Conservation (phyloP, 495 filamentous ascomycete genomes). For the Penicillium desertorum region DNA sequence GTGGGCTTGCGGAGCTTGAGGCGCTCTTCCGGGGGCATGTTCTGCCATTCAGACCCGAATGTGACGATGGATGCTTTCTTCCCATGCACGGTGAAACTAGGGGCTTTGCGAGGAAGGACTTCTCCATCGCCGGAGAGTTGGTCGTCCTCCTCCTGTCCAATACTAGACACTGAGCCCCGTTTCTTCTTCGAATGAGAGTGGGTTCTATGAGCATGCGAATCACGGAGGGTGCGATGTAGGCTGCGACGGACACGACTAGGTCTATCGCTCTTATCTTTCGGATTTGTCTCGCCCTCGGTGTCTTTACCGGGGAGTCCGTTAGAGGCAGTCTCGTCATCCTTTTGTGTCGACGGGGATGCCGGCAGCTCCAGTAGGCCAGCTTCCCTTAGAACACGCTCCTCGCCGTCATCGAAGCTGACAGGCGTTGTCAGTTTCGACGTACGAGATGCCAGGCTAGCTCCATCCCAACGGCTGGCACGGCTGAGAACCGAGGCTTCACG, state of each 20-base stretch:
- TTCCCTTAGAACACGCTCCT: constrained; percentile 52
- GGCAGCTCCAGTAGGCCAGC: constrained; percentile 47
- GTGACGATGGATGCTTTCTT: constrained; percentile 97
- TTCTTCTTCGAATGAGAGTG: constrained; percentile 68
- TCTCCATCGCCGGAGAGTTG: constrained; percentile 51
- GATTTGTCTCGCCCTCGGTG: constrained; percentile 35
- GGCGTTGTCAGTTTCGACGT: constrained; percentile 42
- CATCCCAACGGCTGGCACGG: constrained; percentile 39
- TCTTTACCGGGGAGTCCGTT: constrained; percentile 41
- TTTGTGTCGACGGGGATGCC: constrained; percentile 36
- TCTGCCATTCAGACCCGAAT: constrained; percentile 88
- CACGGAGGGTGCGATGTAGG: constrained; percentile 90
- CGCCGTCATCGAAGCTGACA: constrained; percentile 43
- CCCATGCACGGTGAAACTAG: constrained; percentile 92
- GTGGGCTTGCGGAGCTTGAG: constrained; percentile 57
- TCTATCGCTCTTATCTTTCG: constrained; percentile 37
- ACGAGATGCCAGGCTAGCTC: constrained; percentile 37
- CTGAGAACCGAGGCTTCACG: constrained; percentile 45
- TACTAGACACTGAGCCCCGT: constrained; percentile 66
- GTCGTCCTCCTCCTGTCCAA: constrained; percentile 60
- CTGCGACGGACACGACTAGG: constrained; percentile 72
- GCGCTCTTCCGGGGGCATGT: constrained; percentile 75
- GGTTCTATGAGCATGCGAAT: constrained; percentile 67
- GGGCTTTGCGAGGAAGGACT: constrained; percentile 70
- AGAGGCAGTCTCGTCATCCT: constrained; percentile 36